Evolutionary conservation across 306 rosid genomes (phyloP).

Genomic region (Ceratonia siliqua): DNA sequence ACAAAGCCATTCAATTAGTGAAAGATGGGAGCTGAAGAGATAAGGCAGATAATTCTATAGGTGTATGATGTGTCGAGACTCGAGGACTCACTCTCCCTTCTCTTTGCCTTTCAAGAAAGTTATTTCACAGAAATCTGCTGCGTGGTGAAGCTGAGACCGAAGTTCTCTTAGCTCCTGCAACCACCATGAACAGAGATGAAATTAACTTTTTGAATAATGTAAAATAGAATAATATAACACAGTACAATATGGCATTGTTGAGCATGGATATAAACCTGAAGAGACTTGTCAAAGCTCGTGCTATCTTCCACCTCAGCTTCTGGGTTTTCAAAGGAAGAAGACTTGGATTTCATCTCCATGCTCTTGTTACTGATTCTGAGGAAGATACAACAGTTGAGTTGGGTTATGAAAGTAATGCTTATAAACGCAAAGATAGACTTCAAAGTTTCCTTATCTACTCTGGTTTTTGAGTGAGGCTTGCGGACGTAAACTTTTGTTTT

Average conservation of each 20-base stretch:
- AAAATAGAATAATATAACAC: background rate
- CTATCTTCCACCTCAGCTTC: constrained; percentile 45
- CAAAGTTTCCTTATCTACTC: constrained; percentile 27
- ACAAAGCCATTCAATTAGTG: background rate
- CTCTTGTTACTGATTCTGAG: constrained; percentile 11
- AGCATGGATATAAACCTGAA: constrained; percentile 52
- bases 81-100: constrained; percentile 65
- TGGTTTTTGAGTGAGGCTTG: constrained; percentile 20
- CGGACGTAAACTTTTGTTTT: constrained; percentile 29
- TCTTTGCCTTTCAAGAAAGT: constrained; percentile 63
- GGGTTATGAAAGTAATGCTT: constrained; percentile 11
- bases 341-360: constrained; percentile 49
- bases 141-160: constrained; percentile 81
- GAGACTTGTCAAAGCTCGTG: constrained; percentile 58
- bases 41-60: background rate
- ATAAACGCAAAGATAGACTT: constrained; percentile 7
- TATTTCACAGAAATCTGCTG: constrained; percentile 87
- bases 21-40: background rate
- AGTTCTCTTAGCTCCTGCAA: constrained; percentile 70
- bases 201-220: background rate
- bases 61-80: background rate
- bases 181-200: background rate
- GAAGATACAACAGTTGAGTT: constrained; percentile 11
- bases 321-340: constrained; percentile 42
- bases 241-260: background rate